phyloP scores from a whole-genome alignment of 805 yeast species.

The baker's yeast (Saccharomyces cerevisiae) region DNA sequence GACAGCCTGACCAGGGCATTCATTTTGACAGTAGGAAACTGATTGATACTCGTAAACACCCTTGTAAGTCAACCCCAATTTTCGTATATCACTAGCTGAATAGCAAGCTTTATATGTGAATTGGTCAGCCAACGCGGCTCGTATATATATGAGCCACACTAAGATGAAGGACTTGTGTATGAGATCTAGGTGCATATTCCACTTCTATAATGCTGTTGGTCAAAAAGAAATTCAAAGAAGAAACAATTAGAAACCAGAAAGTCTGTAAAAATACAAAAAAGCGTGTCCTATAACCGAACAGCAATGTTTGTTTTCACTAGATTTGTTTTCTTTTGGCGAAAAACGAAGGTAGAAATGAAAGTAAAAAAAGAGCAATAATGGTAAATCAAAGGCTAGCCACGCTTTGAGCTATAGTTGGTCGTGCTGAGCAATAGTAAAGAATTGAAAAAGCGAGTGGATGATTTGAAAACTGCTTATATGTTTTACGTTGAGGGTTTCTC shows the following conservation, averaged over 20 bases:
- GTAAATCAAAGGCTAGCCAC: neutral
- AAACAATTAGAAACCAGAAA: neutral
- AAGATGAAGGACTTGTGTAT: neutral
- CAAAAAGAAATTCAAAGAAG: neutral
- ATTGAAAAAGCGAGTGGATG: neutral
- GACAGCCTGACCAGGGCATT: slow-evolving; percentile 41
- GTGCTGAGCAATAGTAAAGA: neutral
- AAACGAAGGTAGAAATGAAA: neutral
- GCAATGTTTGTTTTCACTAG: neutral
- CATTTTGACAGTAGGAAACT: slow-evolving; percentile 42
- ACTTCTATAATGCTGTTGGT: neutral
- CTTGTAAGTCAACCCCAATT: slow-evolving; percentile 21
- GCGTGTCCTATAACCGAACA: neutral
- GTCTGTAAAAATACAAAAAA: neutral
- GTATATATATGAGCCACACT: neutral
- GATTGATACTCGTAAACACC: slow-evolving; percentile 52
- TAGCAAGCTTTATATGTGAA: slow-evolving; percentile 30
- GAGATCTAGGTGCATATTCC: neutral
- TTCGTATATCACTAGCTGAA: slow-evolving; percentile 18
- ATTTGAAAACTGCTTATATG: neutral
- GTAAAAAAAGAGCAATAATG: neutral
- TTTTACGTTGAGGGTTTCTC: neutral
- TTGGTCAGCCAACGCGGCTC: slow-evolving; percentile 1
- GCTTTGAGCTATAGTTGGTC: neutral
- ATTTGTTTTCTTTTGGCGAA: neutral